Evolutionary conservation across 305 asterid species (phyloP).

Genomic region (Galium porrigens): DNA sequence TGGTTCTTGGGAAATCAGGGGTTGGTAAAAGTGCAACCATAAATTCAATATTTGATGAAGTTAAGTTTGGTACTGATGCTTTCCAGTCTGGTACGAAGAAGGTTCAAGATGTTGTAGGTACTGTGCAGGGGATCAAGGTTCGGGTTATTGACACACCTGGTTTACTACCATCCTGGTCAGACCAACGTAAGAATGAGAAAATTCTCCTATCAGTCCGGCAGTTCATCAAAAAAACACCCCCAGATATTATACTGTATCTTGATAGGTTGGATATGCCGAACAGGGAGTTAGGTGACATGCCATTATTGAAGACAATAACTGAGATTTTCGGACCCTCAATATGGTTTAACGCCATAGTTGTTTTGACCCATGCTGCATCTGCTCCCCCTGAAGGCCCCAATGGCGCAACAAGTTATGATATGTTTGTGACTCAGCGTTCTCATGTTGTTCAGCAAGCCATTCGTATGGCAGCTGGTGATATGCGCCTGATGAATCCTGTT

Average conservation of each 20-base stretch:
- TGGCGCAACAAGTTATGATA: slow-evolving; percentile 84
- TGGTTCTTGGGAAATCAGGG: slow-evolving; percentile 95
- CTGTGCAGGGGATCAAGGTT: slow-evolving; percentile 88
- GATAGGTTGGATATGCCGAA: slow-evolving; percentile 93
- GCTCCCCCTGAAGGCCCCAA: slow-evolving; percentile 95
- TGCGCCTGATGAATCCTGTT: slow-evolving; percentile 91
- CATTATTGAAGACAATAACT: slow-evolving; percentile 68
- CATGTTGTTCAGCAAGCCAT: slow-evolving; percentile 87
- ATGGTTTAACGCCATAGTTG: slow-evolving; percentile 98
- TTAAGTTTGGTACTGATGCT: slow-evolving; percentile 75
- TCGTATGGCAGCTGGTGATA: slow-evolving; percentile 93
- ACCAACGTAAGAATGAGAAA: slow-evolving; percentile 78
- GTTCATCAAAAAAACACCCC: slow-evolving; percentile 70
- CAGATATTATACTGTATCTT: slow-evolving; percentile 87
- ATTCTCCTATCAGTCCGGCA: slow-evolving; percentile 61
- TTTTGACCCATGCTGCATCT: slow-evolving; percentile 89
- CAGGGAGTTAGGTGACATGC: slow-evolving; percentile 84
- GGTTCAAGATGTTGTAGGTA: slow-evolving; percentile 94
- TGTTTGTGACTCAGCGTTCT: slow-evolving; percentile 95
- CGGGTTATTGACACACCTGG: slow-evolving; percentile 95
- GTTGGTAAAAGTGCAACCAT: slow-evolving; percentile 98
- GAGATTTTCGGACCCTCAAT: slow-evolving; percentile 81
- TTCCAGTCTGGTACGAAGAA: slow-evolving; percentile 69
- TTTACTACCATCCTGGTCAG: slow-evolving; percentile 89
- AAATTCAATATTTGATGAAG: slow-evolving; percentile 84